These are phyloP conservation scores for Geotrichum carabidarum DNA, from an alignment of 1,139 yeast genomes.

Conservation along the genomic window DNA sequence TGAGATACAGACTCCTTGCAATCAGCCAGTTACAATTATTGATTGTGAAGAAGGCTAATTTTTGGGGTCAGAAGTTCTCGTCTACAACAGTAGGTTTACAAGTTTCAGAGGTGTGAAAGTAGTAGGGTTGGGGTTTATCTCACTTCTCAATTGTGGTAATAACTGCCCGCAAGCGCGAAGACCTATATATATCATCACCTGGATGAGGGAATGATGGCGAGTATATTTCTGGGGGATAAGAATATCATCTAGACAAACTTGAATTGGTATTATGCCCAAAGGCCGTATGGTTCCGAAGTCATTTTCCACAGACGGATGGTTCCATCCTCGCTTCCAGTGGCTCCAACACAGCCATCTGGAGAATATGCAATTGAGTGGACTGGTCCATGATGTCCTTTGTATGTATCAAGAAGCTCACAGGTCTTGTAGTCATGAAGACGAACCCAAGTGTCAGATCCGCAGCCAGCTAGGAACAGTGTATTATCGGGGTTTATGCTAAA, in stretches of 20 bases:
- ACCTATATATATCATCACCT: too few species aligned
- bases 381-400: conserved; percentile 40
- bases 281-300: conserved; percentile 34
- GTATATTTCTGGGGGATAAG: background rate
- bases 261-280: conserved; percentile 28
- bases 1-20: too few species aligned
- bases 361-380: conserved; percentile 38
- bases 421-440: conserved; percentile 34
- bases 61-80: too few species aligned
- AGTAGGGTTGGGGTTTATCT: too few species aligned
- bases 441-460: conserved; percentile 37
- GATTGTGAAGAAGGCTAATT: too few species aligned
- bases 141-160: background rate
- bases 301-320: conserved; percentile 58
- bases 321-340: conserved; percentile 69
- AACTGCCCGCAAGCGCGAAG: too few species aligned
- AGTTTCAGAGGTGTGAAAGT: too few species aligned
- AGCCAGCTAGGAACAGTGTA: conserved; percentile 34
- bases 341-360: conserved; percentile 41
- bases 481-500: conserved; percentile 29
- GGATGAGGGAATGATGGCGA: background rate
- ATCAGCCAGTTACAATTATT: too few species aligned
- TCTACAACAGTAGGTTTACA: too few species aligned
- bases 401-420: conserved; percentile 31
- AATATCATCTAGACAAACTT: background rate